Conservation (phyloP, 805 yeast genomes). For the Yamadazyma scolyti region DNA sequence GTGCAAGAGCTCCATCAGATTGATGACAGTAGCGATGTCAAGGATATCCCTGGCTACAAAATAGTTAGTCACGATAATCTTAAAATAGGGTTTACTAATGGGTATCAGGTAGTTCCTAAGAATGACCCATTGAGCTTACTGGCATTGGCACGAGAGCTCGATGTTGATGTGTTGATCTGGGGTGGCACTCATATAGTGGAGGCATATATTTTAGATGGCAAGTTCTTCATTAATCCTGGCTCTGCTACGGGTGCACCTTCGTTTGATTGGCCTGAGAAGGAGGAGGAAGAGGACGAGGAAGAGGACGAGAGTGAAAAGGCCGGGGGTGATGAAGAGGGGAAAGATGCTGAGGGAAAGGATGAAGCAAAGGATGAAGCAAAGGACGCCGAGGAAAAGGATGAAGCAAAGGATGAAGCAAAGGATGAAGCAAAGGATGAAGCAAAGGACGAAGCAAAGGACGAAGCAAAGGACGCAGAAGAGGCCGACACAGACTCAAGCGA, state of each 20-base stretch:
- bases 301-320: conserved; percentile 25
- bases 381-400: conserved; percentile 23
- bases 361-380: conserved; percentile 41
- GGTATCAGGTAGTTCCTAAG: conserved; percentile 78
- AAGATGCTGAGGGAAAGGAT: conserved; percentile 25
- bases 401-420: conserved; percentile 22
- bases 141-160: conserved; percentile 82
- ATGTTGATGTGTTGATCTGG: conserved; percentile 86
- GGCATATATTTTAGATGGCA: conserved; percentile 88
- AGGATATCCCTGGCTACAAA: conserved; percentile 53
- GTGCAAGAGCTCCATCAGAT: conserved; percentile 22
- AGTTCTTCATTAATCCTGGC: conserved; percentile 94
- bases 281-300: conserved; percentile 42
- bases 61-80: conserved; percentile 68
- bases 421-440: conserved; percentile 19
- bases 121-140: conserved; percentile 82
- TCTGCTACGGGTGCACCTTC: conserved; percentile 90
- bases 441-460: conserved; percentile 18
- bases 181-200: conserved; percentile 93
- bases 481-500: conserved; percentile 14
- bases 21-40: conserved; percentile 15
- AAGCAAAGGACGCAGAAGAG: conserved; percentile 43
- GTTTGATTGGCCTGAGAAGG: conserved; percentile 56
- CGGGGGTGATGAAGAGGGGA: conserved; percentile 25
- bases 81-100: conserved; percentile 80